Base-by-base conservation (phyloP, 2,329 filamentous ascomycete genomes). In the Ilyonectria sp. region DNA sequence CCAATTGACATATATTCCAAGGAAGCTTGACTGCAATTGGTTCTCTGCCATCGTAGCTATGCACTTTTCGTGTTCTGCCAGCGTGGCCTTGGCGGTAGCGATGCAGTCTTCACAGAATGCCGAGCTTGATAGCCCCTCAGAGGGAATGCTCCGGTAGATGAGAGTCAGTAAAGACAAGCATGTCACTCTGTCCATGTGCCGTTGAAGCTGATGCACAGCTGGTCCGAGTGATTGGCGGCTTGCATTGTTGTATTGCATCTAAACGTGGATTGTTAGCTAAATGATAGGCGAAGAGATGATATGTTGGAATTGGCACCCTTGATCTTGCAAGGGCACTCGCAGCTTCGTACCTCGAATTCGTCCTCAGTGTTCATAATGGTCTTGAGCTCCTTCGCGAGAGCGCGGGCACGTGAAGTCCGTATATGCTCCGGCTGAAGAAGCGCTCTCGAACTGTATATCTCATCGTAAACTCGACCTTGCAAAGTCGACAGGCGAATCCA, bases 401-500 rank as follows among this genome's bases (percentile, higher is more conserved):
- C 52, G 11, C 44, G 68, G 3, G 74, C 75, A 1, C 67, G 63
- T 4, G 67, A 54, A 5, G 65, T 60, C 1, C 78, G 63, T 11
- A 74, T 61, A 3, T 46, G 37, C 21, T 67, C 65, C 0, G 75
- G 68, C 53, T 74, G 69, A 1, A 70, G 49, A 19, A 77, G 67
- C 6, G 76, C 70, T 2, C 70, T 67, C 0, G 71, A 71, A 7
- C 78, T 76, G 53, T 77, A 78, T 3, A 78, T 71, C 2, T 77
- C 67, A 15, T 77, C 73, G 49, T 76, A 78, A 0, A 77, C 69
- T 15, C 70, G 65, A 6, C 75, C 76, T 15, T 77, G 72, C 0
- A 77, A 10, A 1, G 55, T 46, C 0, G 70, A 69, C 7, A 73
- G 60, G 6, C 60, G 63, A 6, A 74, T 70, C 72, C 71, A 73